Evolutionary conservation across 2,329 filamentous ascomycete species (phyloP), one percentile per base, ranked within the genome.

Genomic region (Bipolaris oryzae): DNA sequence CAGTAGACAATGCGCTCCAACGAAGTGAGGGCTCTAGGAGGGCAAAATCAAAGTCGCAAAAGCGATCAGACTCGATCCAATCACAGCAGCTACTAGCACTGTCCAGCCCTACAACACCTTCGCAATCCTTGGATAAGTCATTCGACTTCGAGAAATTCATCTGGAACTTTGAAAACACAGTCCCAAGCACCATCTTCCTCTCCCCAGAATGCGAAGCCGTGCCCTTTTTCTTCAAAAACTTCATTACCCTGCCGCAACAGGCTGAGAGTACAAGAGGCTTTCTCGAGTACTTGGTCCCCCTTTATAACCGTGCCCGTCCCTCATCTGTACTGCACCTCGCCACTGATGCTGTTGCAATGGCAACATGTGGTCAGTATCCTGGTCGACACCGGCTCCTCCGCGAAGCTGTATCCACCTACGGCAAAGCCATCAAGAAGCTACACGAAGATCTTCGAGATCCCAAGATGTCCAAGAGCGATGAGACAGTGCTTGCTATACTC

Each of bases 211-310:
- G 65, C 37, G 73, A 76, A 61, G 76, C 75, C 5, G 70, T 74
- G 2, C 71, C 74, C 1, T 78, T 78, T 67, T 78, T 78, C 63
- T 77, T 78, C 64, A 71, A 71, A 13, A 78, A 78, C 50, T 77
- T 77, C 56, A 73, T 78, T 51, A 63, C 72, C 10, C 60, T 76
- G 18, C 76, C 75, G 3, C 73, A 73, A 51, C 69, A 76, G 61
- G 68, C 71, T 5, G 76, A 77, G 46, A 73, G 66, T 25, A 72
- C 73, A 60, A 63, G 75, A 59, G 75, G 76, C 7, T 78, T 71
- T 47, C 67, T 78, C 6, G 74, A 78, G 49, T 67, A 76, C 28
- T 62, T 78, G 0, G 66, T 75, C 2, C 75, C 75, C 10, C 60
- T 77, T 9, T 78, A 78, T 56, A 76, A 75, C 34, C 61, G 64